Evolutionary conservation across 306 rosid species (phyloP).

Genomic region (Quercus aquifolioides): DNA sequence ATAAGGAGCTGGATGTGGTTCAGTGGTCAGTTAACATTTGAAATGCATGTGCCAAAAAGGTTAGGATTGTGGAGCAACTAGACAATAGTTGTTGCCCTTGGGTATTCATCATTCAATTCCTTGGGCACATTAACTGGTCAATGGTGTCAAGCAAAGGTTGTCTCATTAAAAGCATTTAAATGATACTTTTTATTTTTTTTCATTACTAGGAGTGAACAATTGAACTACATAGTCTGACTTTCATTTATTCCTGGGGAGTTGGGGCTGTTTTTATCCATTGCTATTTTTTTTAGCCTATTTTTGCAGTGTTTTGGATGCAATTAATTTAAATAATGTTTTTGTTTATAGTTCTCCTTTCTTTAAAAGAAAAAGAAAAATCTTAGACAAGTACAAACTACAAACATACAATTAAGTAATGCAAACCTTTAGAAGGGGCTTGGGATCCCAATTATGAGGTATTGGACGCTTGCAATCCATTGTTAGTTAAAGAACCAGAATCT

Average conservation of each 20-base stretch:
- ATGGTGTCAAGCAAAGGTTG: not conserved
- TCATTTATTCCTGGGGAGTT: not conserved
- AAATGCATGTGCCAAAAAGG: too few relatives aligned
- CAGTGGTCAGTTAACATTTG: not conserved
- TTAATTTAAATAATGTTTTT: not conserved
- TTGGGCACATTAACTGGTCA: not conserved
- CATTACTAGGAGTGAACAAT: not conserved
- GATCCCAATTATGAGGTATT: constrained; percentile 42
- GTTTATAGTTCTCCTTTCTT: not conserved
- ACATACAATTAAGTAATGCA: constrained; percentile 6
- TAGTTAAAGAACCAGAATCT: constrained; percentile 40
- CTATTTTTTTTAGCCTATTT: not conserved
- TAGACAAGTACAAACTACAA: not conserved
- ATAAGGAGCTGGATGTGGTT: not conserved
- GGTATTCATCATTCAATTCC: not conserved
- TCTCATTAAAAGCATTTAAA: not conserved
- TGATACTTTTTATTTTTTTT: not conserved
- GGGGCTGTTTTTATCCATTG: not conserved
- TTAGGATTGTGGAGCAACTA: too few relatives aligned
- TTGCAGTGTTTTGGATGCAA: not conserved
- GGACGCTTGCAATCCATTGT: constrained; percentile 57
- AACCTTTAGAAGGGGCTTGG: constrained; percentile 66
- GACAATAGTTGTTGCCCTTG: too few relatives aligned
- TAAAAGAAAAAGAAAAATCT: not conserved
- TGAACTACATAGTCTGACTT: not conserved